Conservation (phyloP, 495 filamentous ascomycete genomes). For the Neurospora sp. region DNA sequence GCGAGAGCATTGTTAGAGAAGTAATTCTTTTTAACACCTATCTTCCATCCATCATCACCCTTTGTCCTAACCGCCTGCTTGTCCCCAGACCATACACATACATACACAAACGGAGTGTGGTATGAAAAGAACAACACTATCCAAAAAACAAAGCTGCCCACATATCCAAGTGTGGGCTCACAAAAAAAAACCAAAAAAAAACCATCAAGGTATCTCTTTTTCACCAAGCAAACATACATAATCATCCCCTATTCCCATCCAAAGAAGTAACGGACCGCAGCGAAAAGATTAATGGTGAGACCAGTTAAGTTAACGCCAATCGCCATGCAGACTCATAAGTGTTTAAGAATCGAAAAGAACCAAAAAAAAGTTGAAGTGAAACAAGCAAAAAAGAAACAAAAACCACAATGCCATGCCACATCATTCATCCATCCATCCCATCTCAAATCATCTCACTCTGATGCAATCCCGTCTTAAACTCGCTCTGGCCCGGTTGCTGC, state of each 20-base stretch:
- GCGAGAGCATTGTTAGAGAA: not conserved
- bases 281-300: conserved; percentile 17
- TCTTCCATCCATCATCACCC: not conserved
- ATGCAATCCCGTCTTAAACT: conserved; percentile 34
- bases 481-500: conserved; percentile 19
- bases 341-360: conserved; percentile 10
- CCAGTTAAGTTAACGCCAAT: conserved; percentile 9
- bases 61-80: not conserved
- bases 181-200: not conserved
- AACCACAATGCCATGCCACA: not conserved
- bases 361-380: conserved; percentile 9
- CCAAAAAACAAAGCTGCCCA: not conserved
- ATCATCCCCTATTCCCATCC: conserved; percentile 7
- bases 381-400: not conserved
- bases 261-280: conserved; percentile 12
- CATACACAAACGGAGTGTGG: not conserved
- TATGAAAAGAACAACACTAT: not conserved
- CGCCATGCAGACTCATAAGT: conserved; percentile 8
- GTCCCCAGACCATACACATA: not conserved
- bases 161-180: not conserved
- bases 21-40: not conserved
- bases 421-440: not conserved
- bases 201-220: not conserved
- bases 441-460: conserved; percentile 37
- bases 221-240: not conserved